A percentile compares a stretch with the other conserved stretches of the same genome.
Evolutionary conservation across 2,329 filamentous ascomycete species (phyloP).

Genomic region (Leptographium lundbergii): DNA sequence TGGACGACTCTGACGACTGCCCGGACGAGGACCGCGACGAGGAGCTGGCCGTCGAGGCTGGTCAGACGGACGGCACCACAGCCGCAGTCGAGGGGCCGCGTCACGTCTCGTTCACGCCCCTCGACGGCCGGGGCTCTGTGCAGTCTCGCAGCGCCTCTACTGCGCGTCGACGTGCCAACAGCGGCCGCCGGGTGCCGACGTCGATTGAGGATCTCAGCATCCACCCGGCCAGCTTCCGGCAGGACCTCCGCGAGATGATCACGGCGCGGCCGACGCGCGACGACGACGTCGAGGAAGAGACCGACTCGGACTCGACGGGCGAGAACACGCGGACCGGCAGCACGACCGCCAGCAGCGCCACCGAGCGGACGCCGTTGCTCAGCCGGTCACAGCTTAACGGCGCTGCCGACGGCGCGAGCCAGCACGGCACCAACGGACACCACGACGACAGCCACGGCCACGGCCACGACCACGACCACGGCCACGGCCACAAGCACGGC

Average conservation of each 20-base stretch:
- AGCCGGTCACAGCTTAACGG: slow-evolving; percentile 10
- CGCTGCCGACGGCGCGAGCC: slow-evolving; percentile 6
- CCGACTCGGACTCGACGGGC: slow-evolving; percentile 28
- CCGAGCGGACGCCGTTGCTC: slow-evolving; percentile 29
- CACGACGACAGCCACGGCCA: slow-evolving; percentile 15
- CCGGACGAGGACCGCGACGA: slow-evolving; percentile 38
- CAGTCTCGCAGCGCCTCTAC: slow-evolving; percentile 4
- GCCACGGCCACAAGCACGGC: slow-evolving; percentile 15
- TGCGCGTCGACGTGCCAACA: slow-evolving; percentile 32
- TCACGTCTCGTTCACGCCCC: slow-evolving; percentile 26
- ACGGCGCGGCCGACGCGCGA: slow-evolving; percentile 57
- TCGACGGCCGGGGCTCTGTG: slow-evolving; percentile 11
- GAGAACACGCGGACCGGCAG: slow-evolving; percentile 9
- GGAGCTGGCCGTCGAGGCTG: neutral
- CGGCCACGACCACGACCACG: slow-evolving; percentile 16
- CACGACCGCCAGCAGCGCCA: slow-evolving; percentile 9
- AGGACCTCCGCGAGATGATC: slow-evolving; percentile 71
- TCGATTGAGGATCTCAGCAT: slow-evolving; percentile 66
- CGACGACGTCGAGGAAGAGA: slow-evolving; percentile 34
- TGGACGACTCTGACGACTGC: slow-evolving; percentile 16
- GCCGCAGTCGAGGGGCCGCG: slow-evolving; percentile 20
- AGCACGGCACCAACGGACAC: neutral
- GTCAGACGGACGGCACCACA: neutral
- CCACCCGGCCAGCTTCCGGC: slow-evolving; percentile 79
- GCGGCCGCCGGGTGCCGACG: slow-evolving; percentile 41